phyloP scores from a whole-genome alignment of 2,329 filamentous ascomycete genomes.

The Penicillium sp. region DNA sequence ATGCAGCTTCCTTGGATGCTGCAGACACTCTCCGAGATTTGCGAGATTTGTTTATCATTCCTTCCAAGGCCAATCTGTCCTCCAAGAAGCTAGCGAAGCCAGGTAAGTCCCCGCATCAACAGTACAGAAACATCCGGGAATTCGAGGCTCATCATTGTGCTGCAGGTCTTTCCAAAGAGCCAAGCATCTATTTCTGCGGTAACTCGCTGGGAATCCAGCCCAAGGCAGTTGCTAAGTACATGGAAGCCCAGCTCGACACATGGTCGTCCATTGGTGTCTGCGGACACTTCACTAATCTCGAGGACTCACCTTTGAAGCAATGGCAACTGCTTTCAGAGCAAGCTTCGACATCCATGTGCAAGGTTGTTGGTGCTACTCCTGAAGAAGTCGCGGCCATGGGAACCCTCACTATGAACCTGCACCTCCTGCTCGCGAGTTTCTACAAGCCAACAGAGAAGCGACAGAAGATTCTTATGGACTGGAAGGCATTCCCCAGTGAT shows the following conservation, averaged over 20 bases:
- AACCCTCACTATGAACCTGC: slow-evolving; percentile 76
- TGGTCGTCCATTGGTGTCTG: slow-evolving; percentile 81
- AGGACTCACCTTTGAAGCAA: slow-evolving; percentile 64
- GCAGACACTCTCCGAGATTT: slow-evolving; percentile 61
- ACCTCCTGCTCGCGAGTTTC: slow-evolving; percentile 78
- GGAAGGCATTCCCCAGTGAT: slow-evolving; percentile 85
- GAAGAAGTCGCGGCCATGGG: slow-evolving; percentile 84
- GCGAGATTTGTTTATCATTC: slow-evolving; percentile 73
- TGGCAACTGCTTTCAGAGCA: slow-evolving; percentile 80
- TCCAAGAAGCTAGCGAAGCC: slow-evolving; percentile 57
- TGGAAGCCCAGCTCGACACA: slow-evolving; percentile 73
- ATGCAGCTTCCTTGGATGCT: slow-evolving; percentile 55
- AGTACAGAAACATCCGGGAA: neutral
- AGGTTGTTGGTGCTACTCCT: slow-evolving; percentile 69
- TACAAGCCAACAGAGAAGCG: slow-evolving; percentile 65
- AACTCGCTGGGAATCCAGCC: slow-evolving; percentile 88
- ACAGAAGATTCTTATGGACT: slow-evolving; percentile 80
- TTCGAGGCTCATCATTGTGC: slow-evolving; percentile 1
- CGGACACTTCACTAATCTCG: slow-evolving; percentile 73
- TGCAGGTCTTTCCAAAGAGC: slow-evolving; percentile 36
- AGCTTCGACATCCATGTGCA: slow-evolving; percentile 67
- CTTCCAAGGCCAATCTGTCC: slow-evolving; percentile 70
- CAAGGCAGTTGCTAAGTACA: slow-evolving; percentile 61
- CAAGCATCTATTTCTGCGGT: slow-evolving; percentile 75
- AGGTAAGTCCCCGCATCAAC: slow-evolving; percentile 18